A percentile compares a stretch with the other conserved stretches of the same genome.
Conservation (phyloP, 345 rosid species). For the Euclidium syriacum region DNA sequence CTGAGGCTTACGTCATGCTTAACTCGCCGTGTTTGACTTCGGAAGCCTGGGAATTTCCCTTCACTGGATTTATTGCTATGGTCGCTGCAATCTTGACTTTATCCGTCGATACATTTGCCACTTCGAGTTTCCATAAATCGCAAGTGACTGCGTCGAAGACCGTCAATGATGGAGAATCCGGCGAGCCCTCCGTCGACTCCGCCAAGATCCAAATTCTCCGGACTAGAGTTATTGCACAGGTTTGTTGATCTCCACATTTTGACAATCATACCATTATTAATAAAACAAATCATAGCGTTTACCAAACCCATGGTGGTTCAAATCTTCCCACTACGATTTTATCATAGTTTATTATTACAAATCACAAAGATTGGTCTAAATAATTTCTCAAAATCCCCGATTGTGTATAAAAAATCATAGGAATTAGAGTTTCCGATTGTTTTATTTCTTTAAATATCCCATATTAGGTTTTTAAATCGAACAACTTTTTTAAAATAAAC, state of each 20-base stretch:
- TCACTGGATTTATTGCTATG: conserved; percentile 45
- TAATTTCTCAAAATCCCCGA: no score
- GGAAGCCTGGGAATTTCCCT: conserved; percentile 42
- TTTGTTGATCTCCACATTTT: conserved; percentile 8
- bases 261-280: background rate
- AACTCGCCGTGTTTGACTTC: conserved; percentile 34
- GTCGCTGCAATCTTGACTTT: conserved; percentile 39
- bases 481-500: no score
- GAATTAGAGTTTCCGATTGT: no score
- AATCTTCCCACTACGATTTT: no score
- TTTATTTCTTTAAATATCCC: no score
- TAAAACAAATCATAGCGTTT: no score
- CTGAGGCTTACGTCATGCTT: conserved; percentile 39
- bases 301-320: no score
- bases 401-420: no score
- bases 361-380: no score
- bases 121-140: conserved; percentile 35
- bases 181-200: conserved; percentile 4
- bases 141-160: conserved; percentile 24
- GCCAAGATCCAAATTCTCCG: conserved; percentile 33
- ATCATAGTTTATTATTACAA: no score
- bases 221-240: conserved; percentile 46
- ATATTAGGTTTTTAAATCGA: no score
- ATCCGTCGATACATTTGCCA: conserved; percentile 38
- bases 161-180: conserved; percentile 18